A percentile compares a stretch with the other conserved stretches of the same genome.
Evolutionary conservation across 2,329 filamentous ascomycete species (phyloP).

Genomic region (Chrysoporthe deuterocubensis): DNA sequence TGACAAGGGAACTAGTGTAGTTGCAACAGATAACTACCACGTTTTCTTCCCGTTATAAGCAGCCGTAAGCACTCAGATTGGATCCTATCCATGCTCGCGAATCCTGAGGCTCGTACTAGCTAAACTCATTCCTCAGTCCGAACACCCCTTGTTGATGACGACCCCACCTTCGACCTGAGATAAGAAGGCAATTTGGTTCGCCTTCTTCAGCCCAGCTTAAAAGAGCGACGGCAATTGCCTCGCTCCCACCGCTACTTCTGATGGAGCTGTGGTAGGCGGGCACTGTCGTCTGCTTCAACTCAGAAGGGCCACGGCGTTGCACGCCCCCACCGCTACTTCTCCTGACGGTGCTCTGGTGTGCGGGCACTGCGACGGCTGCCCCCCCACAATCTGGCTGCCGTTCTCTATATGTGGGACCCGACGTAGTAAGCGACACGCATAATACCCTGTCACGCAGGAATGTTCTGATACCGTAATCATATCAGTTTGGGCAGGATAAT

Average conservation of each 20-base stretch:
- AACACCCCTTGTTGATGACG: not conserved
- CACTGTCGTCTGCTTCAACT: not conserved
- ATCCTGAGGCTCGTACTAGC: not conserved
- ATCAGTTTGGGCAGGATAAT: not conserved
- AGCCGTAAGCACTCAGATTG: not conserved
- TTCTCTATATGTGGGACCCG: not conserved
- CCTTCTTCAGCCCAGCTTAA: not conserved
- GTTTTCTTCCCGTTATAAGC: not conserved
- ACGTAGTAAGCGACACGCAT: conserved; percentile 15
- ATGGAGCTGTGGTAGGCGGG: not conserved
- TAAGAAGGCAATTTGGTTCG: not conserved
- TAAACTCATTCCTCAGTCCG: not conserved
- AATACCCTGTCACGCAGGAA: not conserved
- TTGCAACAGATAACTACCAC: not conserved
- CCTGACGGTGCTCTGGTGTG: not conserved
- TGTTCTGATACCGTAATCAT: conserved; percentile 2
- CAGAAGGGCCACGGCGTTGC: not conserved
- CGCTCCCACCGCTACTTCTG: not conserved
- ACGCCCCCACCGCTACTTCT: not conserved
- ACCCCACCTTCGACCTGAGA: not conserved
- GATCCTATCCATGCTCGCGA: not conserved
- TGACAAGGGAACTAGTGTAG: not conserved
- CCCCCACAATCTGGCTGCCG: not conserved
- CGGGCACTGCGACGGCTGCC: not conserved
- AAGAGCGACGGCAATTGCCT: not conserved